A percentile compares a stretch with the other conserved stretches of the same genome.
Conservation (phyloP, 2,329 filamentous ascomycete genomes). For the Xylariaceae sp. region DNA sequence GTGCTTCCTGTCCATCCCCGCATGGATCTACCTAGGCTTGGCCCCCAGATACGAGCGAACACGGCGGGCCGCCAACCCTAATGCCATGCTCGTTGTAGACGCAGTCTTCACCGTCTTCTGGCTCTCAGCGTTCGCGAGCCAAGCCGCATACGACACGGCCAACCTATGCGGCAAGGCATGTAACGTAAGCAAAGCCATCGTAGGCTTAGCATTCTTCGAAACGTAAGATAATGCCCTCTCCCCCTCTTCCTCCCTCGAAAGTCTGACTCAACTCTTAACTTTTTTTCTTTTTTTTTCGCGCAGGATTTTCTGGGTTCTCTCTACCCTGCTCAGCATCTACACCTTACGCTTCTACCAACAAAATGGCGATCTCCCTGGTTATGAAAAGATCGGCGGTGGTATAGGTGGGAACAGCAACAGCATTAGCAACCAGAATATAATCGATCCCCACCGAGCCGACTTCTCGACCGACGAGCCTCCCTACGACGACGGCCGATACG, state of each 20-base stretch:
- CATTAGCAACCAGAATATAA: conserved; percentile 40
- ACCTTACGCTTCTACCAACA: conserved; percentile 57
- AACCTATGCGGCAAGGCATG: conserved; percentile 52
- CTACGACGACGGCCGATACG: conserved; percentile 58
- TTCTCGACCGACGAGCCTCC: conserved; percentile 63
- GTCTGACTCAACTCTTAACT: neutral
- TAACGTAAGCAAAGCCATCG: conserved; percentile 56
- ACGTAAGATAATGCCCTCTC: conserved; percentile 41
- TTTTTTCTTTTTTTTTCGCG: neutral
- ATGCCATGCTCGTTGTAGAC: conserved; percentile 56
- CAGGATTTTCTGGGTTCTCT: conserved; percentile 51
- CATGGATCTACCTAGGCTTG: conserved; percentile 60
- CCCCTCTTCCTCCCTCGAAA: neutral
- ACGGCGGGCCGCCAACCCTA: conserved; percentile 55
- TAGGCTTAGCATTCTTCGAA: conserved; percentile 57
- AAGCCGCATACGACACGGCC: conserved; percentile 57
- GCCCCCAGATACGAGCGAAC: conserved; percentile 59
- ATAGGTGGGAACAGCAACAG: conserved; percentile 9
- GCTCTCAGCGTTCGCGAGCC: conserved; percentile 61
- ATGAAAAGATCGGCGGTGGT: conserved; percentile 41
- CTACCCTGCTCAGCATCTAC: conserved; percentile 53
- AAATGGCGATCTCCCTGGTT: conserved; percentile 57
- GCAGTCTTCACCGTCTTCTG: conserved; percentile 54
- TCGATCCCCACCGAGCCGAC: conserved; percentile 63
- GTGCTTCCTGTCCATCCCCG: conserved; percentile 60